Base-by-base conservation (phyloP, 352 stramenopile genomes). In the Phytophthora hybrid region DNA sequence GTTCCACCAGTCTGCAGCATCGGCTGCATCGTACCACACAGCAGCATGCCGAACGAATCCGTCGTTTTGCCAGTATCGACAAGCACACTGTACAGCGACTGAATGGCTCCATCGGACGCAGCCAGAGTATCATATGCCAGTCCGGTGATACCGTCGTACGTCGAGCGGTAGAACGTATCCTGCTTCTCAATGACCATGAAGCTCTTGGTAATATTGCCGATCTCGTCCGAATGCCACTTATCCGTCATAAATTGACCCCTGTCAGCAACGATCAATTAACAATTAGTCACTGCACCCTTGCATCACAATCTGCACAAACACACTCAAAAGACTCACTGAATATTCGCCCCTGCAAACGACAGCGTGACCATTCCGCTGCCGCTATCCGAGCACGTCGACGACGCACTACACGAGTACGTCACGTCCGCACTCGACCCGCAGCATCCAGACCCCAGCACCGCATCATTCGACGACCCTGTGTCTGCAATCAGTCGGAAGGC, bases 391-490 rank as follows among this genome's bases (percentile, higher is more conserved):
- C 89, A 96, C 16, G 89, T 94, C 11, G 85, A 81, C 5, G 89
- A 96, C 2, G 75, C 79, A 44, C 66, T 75, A 53, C 89, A 96
- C 49, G 74, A 85, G 73, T 89, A 96, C n/a, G 82, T 88, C 19
- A 83, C 75, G 1, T 82, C 47, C 6, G 81, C 81, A 21, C 74
- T 68, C 1, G 60, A 66, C 0, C 76, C 85, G 46, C 89, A 96
- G 75, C 89, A 96, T 41, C 75, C 76, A 9, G 74, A 23, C 18
- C 87, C 84, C 5, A 94, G 78, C 32, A 95, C 79, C 1, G 89
- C 89, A 39, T 91, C 83, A 52, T 94, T 96, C 10, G 88, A 93
- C n/a, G 89, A 96, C 2, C 89, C 89, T 0, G 89, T 96, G 76
- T 96, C 89, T 53, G 87, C 83, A 46, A 96, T 92, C 14, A 96